Conservation (phyloP, 257 asterid genomes). For the Rhazya stricta region DNA sequence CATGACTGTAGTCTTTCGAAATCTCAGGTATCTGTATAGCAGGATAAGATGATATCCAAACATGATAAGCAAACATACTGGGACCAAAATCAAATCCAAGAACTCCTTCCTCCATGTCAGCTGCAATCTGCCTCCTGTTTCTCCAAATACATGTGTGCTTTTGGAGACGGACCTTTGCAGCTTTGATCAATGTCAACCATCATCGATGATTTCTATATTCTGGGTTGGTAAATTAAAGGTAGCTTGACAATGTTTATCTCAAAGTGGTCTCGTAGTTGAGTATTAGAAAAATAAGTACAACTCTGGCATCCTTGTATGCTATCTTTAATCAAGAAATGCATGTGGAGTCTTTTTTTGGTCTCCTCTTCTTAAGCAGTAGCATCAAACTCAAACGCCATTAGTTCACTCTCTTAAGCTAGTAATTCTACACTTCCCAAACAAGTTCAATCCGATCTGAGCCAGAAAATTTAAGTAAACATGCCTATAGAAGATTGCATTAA, state of each 20-base stretch:
- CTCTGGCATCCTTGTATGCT: neutral
- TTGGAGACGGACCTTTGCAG: neutral
- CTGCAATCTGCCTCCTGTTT: conserved; percentile 25
- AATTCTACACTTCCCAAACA: neutral
- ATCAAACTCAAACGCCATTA: neutral
- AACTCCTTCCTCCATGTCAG: conserved; percentile 44
- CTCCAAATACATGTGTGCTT: neutral
- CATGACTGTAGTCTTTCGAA: conserved; percentile 39
- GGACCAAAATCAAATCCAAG: conserved; percentile 49
- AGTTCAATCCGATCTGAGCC: neutral
- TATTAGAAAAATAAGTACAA: conserved; percentile 5
- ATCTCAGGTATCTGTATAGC: conserved; percentile 41
- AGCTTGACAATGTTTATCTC: neutral
- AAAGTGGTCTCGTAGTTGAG: neutral
- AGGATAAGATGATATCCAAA: conserved; percentile 55
- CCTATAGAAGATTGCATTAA: too few relatives aligned
- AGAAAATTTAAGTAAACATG: too few relatives aligned
- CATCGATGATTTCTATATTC: neutral
- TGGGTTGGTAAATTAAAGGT: neutral
- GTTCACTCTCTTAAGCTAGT: neutral
- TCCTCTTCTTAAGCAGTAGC: neutral
- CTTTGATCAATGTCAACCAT: neutral
- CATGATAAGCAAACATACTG: conserved; percentile 47
- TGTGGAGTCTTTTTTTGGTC: neutral
- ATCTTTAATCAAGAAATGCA: neutral